Conservation (phyloP, 192 early-diverging fungal species). For the Chytriomyces sp. region DNA sequence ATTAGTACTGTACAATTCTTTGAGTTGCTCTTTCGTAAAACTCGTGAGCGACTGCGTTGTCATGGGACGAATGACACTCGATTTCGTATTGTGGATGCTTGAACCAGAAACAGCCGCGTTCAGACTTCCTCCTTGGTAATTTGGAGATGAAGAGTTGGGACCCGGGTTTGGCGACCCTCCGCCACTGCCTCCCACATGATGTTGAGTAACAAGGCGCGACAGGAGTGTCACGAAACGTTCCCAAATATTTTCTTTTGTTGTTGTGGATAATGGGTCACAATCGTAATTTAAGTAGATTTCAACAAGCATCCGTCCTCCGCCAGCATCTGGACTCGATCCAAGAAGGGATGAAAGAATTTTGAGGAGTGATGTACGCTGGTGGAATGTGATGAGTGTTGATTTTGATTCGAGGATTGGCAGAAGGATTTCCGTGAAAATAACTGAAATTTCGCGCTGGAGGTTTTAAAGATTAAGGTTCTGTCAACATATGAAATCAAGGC, state of each 20-base stretch:
- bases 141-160: not conserved
- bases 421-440: slow-evolving; percentile 87
- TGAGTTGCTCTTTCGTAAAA: slow-evolving; percentile 62
- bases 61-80: slow-evolving; percentile 35
- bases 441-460: slow-evolving; percentile 77
- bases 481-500: too few relatives aligned
- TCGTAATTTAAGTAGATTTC: slow-evolving; percentile 96
- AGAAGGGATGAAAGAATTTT: slow-evolving; percentile 71
- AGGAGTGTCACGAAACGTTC: slow-evolving; percentile 81
- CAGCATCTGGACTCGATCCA: slow-evolving; percentile 63
- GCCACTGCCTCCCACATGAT: slow-evolving; percentile 33
- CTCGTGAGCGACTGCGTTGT: slow-evolving; percentile 55
- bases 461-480: not conserved
- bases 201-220: slow-evolving; percentile 59
- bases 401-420: slow-evolving; percentile 85
- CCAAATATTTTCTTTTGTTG: slow-evolving; percentile 79
- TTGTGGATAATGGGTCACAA: slow-evolving; percentile 75
- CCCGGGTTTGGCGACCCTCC: slow-evolving; percentile 37
- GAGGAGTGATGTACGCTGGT: slow-evolving; percentile 77
- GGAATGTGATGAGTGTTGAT: slow-evolving; percentile 51
- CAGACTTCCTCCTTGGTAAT: not conserved
- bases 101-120: slow-evolving; percentile 38
- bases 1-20: slow-evolving; percentile 54
- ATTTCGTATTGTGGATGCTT: slow-evolving; percentile 6
- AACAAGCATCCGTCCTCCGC: slow-evolving; percentile 72